Base-by-base conservation (phyloP, 768 basidiomycete species). In the Mrakia blollopis region DNA sequence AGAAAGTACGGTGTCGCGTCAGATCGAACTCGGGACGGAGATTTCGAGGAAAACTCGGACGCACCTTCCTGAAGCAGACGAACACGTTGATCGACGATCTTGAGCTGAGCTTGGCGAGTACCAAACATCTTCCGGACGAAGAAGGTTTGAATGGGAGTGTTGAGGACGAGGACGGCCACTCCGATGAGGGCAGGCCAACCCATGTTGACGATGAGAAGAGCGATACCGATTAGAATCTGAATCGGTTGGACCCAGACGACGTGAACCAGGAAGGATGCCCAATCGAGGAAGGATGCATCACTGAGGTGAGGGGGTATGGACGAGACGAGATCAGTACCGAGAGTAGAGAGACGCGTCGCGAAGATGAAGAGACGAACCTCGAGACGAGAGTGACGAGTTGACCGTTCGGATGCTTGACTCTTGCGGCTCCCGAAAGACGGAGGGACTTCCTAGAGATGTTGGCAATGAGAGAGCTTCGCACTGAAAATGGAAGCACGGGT, bases 171-270 rank as follows among this genome's bases (percentile, higher is more conserved):
- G 37, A 82, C 79, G 72, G 82, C 88, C 21, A 90, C 82, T 0
- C 89, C 90, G 30, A 91, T 90, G 21, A 92, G 85, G 0, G 90
- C 90, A 0, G 90, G 91, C 79, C 88, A 88, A 8, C 90, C 90
- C 28, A 92, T 85, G 86, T 89, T 89, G 78, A 85, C 85, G 32
- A 91, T 86, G 61, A 91, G 85, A 9, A 92, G 86, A 1, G 87
- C 89, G 23, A 90, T 83, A 1, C 88, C 89, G 67, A 90, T 86
- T 10, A 86, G 81, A 63, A 91, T 86, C 86, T 88, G 79, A 13
- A 90, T 87, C 0, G 90, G 89, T 18, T 88, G 84, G n/a, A 88
- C 62, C 28, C 60, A 54, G 0, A 89, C 72, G 80, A 82, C 82
- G 80, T 85, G 84, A 21, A 82, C 79, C 70, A 80, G 86, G 10